Base-by-base conservation (phyloP, 345 rosid genomes). In the Eutrema japonicum region DNA sequence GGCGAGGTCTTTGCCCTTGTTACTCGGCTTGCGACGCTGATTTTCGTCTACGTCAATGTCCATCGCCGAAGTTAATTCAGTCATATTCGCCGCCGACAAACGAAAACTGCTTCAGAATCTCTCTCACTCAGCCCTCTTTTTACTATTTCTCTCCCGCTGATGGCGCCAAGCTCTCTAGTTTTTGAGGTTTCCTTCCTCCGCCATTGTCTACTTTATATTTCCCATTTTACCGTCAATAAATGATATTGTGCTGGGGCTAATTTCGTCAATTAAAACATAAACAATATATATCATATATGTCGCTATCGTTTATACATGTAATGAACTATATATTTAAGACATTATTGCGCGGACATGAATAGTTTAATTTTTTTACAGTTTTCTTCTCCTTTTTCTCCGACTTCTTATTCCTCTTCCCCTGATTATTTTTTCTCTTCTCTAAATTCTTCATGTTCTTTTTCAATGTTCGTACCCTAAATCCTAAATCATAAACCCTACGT, bases 31-130 rank as follows among this genome's bases (percentile, higher is more conserved):
- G 16, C 58, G 48, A 36, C 62, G 74, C 61, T 73, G 72, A 58
- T 38, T 78, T 48, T 75, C 83, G 6, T 82, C 86, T 6, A 77
- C 86, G 81, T 91, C 97, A n/a, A 95, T 77, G 70, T 88, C 97
- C 99, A 95, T 95, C 46, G 52, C 70, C 14, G 91, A 63, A n/a
- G 71, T 42, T 22, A n/a, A 72, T 77, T 88, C 96, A 61, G 85
- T 51, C 97, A 88, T 89, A 65, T 32, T 69, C 58, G 36, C 9
- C 46, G 33, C 32, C 46, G 33, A 36, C 1, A 49, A 42, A 29
- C 22, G 46, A 43, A 35, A 36, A 42, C 26, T 62, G 64, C 37
- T 32, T 45, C 73, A 35, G 49, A 46, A 41, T 22, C 37, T 45
- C 33, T 49, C 18, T 27, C 5, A 14, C 45, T 35, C 50, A 52